Base-by-base conservation (phyloP, 176 grass and related monocot genomes). In the Oryza coarctata region DNA sequence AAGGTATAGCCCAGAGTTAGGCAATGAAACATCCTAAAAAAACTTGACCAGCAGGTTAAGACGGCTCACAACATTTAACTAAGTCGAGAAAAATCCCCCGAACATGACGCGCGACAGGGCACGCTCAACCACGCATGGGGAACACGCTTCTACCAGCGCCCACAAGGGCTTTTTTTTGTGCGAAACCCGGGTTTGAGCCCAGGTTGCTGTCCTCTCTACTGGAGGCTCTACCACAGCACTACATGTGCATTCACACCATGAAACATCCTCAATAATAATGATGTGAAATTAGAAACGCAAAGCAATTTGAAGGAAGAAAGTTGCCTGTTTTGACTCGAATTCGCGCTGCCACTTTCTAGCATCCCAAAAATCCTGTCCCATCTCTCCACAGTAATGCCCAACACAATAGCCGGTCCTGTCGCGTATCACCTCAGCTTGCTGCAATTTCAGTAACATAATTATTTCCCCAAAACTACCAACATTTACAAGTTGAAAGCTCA, bases 301-400 rank as follows among this genome's bases (percentile, higher is more conserved):
- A 83, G 30, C 22, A 47, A 50, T 65, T 57, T 18, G 22, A 33
- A 69, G 5, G 45, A 65, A 89, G 25, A 41, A 69, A 15, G 70
- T 84, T 93, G 83, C 95, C 93, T 99, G 87, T 67, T 95, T 99
- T 12, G 89, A 99, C 80, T 95, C 96, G 72, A 99, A 99, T 79
- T 99, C 96, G 7, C 96, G 91, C 34, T 94, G 96, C 96, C 96
- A 99, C 70, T 94, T 95, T 70, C 89, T 85, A 65, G 89, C 73
- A 87, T 99, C 96, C 96, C 96, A 99, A 84, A 99, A 99, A 93
- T 99, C 96, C 70, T 99, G 96, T 63, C 96, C 93, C 91, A 95
- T 95, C 92, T 95, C 96, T 13, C 96, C 96, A 3, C 96, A 99
- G 64, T 99, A 99, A 86, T 99, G 96, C 15, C 96, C 96, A 60